Conservation (phyloP, 164 flowering plant species). For the Vitis rupestris region DNA sequence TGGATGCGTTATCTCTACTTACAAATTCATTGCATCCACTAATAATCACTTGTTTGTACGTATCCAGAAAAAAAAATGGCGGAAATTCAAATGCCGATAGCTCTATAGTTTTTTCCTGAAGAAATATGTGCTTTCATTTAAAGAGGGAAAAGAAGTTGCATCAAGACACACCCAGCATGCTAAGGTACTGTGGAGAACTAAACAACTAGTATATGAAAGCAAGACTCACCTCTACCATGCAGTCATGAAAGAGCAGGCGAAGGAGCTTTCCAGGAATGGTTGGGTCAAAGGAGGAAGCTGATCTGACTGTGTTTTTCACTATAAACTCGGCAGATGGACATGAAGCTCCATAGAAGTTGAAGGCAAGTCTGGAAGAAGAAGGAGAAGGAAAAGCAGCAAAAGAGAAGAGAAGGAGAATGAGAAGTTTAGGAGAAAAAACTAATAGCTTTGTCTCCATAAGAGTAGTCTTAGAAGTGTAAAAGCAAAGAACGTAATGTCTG, state of each 20-base stretch:
- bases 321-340: conserved; percentile 74
- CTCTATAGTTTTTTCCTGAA: too few relatives aligned
- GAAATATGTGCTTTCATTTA: too few relatives aligned
- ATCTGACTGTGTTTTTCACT: conserved; percentile 61
- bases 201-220: background rate
- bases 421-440: background rate
- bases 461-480: too few relatives aligned
- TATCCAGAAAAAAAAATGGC: too few relatives aligned
- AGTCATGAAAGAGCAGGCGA: conserved; percentile 78
- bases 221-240: conserved; percentile 74
- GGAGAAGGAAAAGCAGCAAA: conserved; percentile 19
- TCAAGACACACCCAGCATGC: too few relatives aligned
- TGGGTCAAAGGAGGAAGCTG: conserved; percentile 54
- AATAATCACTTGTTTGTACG: too few relatives aligned
- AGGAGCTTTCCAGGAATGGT: conserved; percentile 75
- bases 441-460: conserved; percentile 9
- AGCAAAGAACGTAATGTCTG: too few relatives aligned
- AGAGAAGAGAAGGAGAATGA: conserved; percentile 12
- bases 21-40: too few relatives aligned
- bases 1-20: too few relatives aligned
- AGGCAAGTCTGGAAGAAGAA: conserved; percentile 31
- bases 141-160: too few relatives aligned
- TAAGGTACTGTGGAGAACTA: too few relatives aligned
- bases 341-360: conserved; percentile 55
- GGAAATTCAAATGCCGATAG: too few relatives aligned